Evolutionary conservation across 768 basidiomycete genomes (phyloP), one percentile per base, ranked within the genome.

Genomic region (Neoboletus brunneissimus): DNA sequence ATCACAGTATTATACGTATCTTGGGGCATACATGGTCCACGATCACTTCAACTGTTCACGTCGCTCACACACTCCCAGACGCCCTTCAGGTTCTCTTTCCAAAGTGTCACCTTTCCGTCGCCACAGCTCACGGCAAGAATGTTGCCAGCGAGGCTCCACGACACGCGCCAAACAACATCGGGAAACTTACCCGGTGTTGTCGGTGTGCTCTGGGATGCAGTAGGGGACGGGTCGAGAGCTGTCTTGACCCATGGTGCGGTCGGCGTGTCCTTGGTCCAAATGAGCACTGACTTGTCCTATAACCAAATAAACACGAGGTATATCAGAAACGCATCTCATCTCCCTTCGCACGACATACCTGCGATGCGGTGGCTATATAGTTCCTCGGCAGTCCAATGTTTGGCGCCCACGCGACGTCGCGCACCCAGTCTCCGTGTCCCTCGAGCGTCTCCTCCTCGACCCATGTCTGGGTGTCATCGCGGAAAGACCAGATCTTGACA

Each of bases 391-490:
- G 79, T 0, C 97, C 97, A 59, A 98, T 95, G 63, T 93, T 97
- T 0, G 97, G 96, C 1, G 95, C 95, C 94, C 95, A 98, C 0
- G 96, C 92, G n/a, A 98, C 95, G 69, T 98, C 96, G 46, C 96
- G 81, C 22, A 99, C 95, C 96, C 96, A 99, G 72, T 99, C 96
- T 0, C 88, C 83, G 72, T 99, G 96, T 0, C 93, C 94, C 48
- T 92, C 90, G 23, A 99, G 82, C 0, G 80, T 84, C 65, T 96
- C 94, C 70, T 94, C 95, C 64, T 93, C 91, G 15, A 82, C 79
- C 94, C 95, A 98, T 9, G 89, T 84, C 71, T 94, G 89, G 10
- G 86, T 80, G 51, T 91, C 88, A 51, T 95, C 91, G 58, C 87
- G 84, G 77, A 87, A 97, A 1, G 81, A 86, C 96, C 96, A 98